phyloP scores from a whole-genome alignment of 2,329 filamentous ascomycete species.

The Grosmannia penicillata region DNA sequence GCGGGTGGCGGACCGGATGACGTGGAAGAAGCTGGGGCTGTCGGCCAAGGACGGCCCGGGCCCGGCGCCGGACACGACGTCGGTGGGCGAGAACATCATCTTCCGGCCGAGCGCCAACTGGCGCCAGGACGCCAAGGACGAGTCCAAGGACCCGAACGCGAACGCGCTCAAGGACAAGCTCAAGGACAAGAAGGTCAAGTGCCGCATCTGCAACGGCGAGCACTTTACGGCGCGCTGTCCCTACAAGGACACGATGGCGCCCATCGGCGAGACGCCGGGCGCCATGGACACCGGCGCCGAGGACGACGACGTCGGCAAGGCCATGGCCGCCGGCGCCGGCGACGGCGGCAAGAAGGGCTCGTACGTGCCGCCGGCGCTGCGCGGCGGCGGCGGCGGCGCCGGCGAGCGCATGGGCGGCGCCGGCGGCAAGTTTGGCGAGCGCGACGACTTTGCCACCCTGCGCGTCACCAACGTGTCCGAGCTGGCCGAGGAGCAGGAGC shows the following conservation, averaged over 20 bases:
- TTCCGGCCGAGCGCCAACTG: slow-evolving; percentile 90
- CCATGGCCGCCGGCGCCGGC: slow-evolving; percentile 25
- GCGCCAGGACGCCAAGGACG: slow-evolving; percentile 74
- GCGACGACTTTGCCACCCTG: slow-evolving; percentile 91
- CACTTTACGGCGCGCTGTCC: slow-evolving; percentile 99
- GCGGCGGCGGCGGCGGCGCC: slow-evolving; percentile 55
- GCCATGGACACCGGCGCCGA: slow-evolving; percentile 43
- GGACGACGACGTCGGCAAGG: slow-evolving; percentile 40
- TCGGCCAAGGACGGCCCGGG: slow-evolving; percentile 75
- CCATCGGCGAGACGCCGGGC: slow-evolving; percentile 50
- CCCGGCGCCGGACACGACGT: slow-evolving; percentile 79
- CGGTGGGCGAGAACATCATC: slow-evolving; percentile 93
- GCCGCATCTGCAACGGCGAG: slow-evolving; percentile 95
- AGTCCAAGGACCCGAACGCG: slow-evolving; percentile 59
- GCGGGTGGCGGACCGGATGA: slow-evolving; percentile 84
- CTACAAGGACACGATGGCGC: slow-evolving; percentile 99
- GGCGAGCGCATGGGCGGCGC: slow-evolving; percentile 47
- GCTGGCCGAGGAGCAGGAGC: slow-evolving; percentile 88
- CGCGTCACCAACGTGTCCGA: slow-evolving; percentile 97
- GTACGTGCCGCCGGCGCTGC: slow-evolving; percentile 88
- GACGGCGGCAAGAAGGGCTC: slow-evolving; percentile 58
- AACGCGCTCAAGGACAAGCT: slow-evolving; percentile 67
- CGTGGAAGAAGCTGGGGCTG: slow-evolving; percentile 83
- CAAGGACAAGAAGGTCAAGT: slow-evolving; percentile 99
- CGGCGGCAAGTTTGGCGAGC: slow-evolving; percentile 66